phyloP scores from a whole-genome alignment of 441 rosid genomes.

The Cnidoscolus chayamansa region DNA sequence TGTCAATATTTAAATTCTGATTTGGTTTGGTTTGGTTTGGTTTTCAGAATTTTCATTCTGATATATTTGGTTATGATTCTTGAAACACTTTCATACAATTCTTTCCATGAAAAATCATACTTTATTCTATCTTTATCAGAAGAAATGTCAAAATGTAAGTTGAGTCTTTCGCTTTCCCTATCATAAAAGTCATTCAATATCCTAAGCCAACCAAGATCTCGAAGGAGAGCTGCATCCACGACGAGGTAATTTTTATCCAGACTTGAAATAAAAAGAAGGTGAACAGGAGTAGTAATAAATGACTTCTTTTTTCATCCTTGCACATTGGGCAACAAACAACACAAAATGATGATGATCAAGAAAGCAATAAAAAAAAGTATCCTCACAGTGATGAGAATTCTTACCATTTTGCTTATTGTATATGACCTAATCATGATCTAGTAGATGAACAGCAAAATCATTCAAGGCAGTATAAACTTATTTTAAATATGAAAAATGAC shows the following conservation, averaged over 20 bases:
- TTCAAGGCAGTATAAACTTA: constrained; percentile 3
- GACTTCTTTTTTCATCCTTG: not conserved
- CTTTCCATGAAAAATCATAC: too few relatives aligned
- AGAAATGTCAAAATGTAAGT: not conserved
- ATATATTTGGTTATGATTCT: too few relatives aligned
- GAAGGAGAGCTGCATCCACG: constrained; percentile 69
- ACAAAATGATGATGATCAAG: not conserved
- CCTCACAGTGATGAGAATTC: too few relatives aligned
- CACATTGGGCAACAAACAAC: not conserved
- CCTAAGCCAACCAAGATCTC: constrained; percentile 71
- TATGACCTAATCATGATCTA: constrained; percentile 5
- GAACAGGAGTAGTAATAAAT: not conserved
- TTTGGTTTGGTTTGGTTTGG: too few relatives aligned
- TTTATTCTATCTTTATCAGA: too few relatives aligned
- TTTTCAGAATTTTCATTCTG: too few relatives aligned
- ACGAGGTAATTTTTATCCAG: constrained; percentile 73
- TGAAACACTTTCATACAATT: too few relatives aligned
- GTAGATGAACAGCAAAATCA: constrained; percentile 7
- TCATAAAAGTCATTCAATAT: not conserved
- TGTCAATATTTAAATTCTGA: too few relatives aligned
- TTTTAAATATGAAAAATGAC: constrained; percentile 20
- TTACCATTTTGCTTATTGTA: not conserved
- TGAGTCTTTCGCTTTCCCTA: not conserved
- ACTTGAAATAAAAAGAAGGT: constrained; percentile 34
- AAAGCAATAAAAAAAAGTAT: not conserved